Base-by-base conservation (phyloP, 768 basidiomycete species). In the Tricholoma terreum region DNA sequence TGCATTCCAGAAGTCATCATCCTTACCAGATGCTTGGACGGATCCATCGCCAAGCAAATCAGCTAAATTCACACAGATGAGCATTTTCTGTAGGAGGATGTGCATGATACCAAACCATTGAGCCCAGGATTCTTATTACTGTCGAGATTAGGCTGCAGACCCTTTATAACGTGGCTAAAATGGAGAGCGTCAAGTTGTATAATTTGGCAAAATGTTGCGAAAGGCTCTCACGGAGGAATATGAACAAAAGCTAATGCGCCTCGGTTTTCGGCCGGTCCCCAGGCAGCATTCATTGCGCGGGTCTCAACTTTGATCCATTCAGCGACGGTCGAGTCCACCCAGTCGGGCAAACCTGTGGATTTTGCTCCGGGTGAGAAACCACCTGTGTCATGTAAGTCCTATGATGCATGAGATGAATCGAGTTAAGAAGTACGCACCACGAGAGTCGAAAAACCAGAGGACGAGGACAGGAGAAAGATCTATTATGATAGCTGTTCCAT, bases 361-460 rank as follows among this genome's bases (percentile, higher is more conserved):
- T 80, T 71, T 0, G 70, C 66, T 40, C 82, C 77, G 4, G 70
- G 72, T 45, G 74, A 77, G 62, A 78, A 70, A 0, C 87, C 87
- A 31, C 85, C 85, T 76, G 71, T 50, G 45, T 7, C 45, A 21
- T 8, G 53, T 52, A 11, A 34, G 46, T 19, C 4, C 17, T 21
- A 55, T 21, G 21, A 33, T 22, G 14, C 54, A 15, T 27, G n/a
- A 50, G 40, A 34, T 49, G 43, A 42, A 33, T n/a, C 14, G 48
- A 30, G 30, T 30, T n/a, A 67, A 12, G 65, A 83, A 15, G 15
- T 31, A 48, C 46, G 27, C n/a, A 48, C 85, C 85, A 58, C 87
- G 77, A 2, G 89, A 90, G 69, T 90, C 89, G 61, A 91, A 91
- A 71, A 89, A 88, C 88, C 86, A 91, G 4, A 90, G 68, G 48